A percentile compares a stretch with the other conserved stretches of the same genome.
phyloP scores from a whole-genome alignment of 2,329 filamentous ascomycete genomes.

The Trichophyton simii region DNA sequence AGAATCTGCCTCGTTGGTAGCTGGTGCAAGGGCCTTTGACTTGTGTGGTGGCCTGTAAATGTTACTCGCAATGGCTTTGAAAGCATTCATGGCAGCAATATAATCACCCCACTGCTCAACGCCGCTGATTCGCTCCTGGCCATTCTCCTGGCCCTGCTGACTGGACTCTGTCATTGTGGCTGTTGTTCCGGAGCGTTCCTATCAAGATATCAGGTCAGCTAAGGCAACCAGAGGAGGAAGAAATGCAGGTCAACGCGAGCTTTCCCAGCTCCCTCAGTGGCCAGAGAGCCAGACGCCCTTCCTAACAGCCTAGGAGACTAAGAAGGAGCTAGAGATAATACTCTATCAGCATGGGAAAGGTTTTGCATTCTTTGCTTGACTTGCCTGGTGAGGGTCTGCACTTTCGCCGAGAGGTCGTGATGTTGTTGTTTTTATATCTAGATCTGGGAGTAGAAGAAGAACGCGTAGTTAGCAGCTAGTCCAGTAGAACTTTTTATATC shows the following conservation, averaged over 20 bases:
- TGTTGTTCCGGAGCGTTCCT: too few species aligned
- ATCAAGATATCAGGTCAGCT: neutral
- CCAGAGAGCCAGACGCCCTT: neutral
- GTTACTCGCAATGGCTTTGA: neutral
- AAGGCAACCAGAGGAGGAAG: neutral
- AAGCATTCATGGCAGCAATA: neutral
- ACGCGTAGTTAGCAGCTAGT: neutral
- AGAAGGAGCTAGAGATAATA: too few species aligned
- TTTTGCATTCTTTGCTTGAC: too few species aligned
- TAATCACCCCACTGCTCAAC: neutral
- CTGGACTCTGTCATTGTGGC: neutral
- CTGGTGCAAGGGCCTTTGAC: neutral
- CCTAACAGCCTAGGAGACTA: too few species aligned
- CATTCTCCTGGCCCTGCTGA: neutral
- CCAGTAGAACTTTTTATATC: neutral
- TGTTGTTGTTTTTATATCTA: neutral
- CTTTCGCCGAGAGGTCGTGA: neutral
- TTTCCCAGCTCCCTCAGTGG: neutral
- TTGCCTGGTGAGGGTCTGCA: neutral
- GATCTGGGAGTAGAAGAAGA: neutral
- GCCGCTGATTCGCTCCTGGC: neutral
- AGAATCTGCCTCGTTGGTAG: neutral
- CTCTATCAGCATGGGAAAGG: too few species aligned
- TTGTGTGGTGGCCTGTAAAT: neutral
- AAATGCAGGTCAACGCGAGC: neutral